phyloP scores from a whole-genome alignment of 139 green algal genomes.

The Micractinium conductrix region DNA sequence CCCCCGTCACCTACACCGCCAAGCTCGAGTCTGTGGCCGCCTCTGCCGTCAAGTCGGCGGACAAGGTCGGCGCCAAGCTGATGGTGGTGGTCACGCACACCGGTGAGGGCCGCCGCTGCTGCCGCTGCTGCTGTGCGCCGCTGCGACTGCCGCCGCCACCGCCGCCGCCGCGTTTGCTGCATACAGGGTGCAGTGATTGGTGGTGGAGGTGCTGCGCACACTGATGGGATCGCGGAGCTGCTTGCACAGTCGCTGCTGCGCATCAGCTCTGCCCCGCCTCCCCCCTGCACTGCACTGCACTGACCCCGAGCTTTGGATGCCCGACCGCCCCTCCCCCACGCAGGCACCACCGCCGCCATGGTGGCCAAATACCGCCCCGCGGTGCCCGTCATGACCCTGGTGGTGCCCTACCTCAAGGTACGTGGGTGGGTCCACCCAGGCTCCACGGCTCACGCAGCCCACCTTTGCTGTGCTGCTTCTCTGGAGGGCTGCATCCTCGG shows the following conservation, averaged over 20 bases:
- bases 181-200: background rate
- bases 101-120: slow-evolving; percentile 13
- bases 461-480: too few relatives aligned
- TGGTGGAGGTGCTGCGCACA: background rate
- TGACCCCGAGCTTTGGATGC: too few relatives aligned
- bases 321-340: background rate
- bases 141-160: too few relatives aligned
- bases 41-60: slow-evolving; percentile 85
- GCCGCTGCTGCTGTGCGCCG: background rate
- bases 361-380: slow-evolving; percentile 90
- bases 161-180: too few relatives aligned
- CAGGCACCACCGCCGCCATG: slow-evolving; percentile 78
- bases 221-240: too few relatives aligned
- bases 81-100: slow-evolving; percentile 87
- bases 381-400: slow-evolving; percentile 89
- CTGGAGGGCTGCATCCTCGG: too few relatives aligned
- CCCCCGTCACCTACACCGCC: slow-evolving; percentile 30
- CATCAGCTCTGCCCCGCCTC: background rate
- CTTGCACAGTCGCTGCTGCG: background rate
- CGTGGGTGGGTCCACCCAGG: too few relatives aligned
- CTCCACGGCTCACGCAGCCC: too few relatives aligned
- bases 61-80: slow-evolving; percentile 78
- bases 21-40: slow-evolving; percentile 90
- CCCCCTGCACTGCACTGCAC: background rate
- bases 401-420: slow-evolving; percentile 87